Evolutionary conservation across 2,329 filamentous ascomycete genomes (phyloP), one percentile per base, ranked within the genome.

Genomic region (Dactylellina cionopaga): DNA sequence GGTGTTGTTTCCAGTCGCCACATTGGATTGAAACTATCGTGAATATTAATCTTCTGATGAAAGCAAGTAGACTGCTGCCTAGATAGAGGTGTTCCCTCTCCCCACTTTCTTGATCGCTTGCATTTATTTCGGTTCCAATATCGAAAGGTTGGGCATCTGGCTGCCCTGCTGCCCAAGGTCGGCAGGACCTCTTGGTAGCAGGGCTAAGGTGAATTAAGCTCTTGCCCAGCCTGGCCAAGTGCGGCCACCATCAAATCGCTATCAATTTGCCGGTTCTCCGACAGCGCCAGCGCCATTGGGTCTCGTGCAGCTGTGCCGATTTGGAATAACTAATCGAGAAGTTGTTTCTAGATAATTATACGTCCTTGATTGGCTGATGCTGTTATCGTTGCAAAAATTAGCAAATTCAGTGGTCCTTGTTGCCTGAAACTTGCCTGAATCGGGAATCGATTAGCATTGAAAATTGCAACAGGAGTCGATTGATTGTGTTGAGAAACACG

Each of bases 161-260:
- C 24, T 25, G 54, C 47, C 59, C 60, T 51, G 68, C 25, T 46
- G 25, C 59, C 68, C 59, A 37, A 72, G 68, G 41, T 54, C 35
- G 59, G 68, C 68, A 72, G 54, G 68, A 65, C 58, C 3, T 51
- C 51, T 56, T 55, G 39, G 62, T 29, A 13, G n/a, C 11, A 47
- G 39, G 44, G 59, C 52, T 58, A 59, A 59, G 68, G 27, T 29
- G 43, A 44, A 24, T 59, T 65, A 72, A 72, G 68, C 68, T 72
- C 68, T 72, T 72, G 68, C 68, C 68, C 68, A 72, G 68, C 52
- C 52, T 52, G 59, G 68, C 59, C 68, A 72, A 72, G 68, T 55
- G 68, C 9, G 7, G 35, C 13, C 43, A 37, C 25, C 27, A 39
- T 46, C 46, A 62, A 27, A 25, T 22, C 9, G n/a, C 43, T 2